A percentile compares a stretch with the other conserved stretches of the same genome.
Conservation (phyloP, 352 stramenopile genomes). For the Phytophthora palmivora region DNA sequence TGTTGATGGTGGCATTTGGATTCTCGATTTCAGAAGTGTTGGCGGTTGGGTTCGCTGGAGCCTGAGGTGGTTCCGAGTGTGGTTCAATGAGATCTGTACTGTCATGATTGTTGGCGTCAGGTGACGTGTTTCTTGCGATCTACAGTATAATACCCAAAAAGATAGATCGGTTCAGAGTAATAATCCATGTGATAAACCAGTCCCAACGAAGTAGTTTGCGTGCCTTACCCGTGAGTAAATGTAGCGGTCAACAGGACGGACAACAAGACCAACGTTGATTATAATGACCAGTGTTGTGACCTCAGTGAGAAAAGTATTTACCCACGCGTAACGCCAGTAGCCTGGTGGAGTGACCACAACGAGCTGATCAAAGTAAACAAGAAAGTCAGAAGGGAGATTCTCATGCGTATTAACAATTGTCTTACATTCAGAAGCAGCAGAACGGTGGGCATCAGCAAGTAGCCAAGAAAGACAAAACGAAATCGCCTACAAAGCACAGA, state of each 20-base stretch:
- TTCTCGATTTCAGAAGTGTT: background rate
- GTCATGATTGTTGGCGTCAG: conserved; percentile 7
- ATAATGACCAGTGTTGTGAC: conserved; percentile 55
- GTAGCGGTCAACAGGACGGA: conserved; percentile 60
- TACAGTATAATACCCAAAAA: background rate
- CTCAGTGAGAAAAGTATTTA: conserved; percentile 60
- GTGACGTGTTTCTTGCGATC: conserved; percentile 23
- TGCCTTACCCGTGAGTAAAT: conserved; percentile 48
- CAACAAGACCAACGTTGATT: conserved; percentile 44
- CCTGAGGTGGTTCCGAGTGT: background rate
- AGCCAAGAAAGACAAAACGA: conserved; percentile 61
- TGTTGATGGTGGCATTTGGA: no score
- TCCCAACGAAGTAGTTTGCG: background rate
- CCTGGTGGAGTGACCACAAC: conserved; percentile 60
- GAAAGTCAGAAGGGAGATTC: background rate
- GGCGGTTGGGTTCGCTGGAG: background rate
- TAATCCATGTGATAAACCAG: no score
- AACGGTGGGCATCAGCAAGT: conserved; percentile 61
- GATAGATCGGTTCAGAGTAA: background rate
- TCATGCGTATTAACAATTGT: background rate
- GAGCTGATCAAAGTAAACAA: conserved; percentile 39
- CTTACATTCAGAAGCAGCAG: conserved; percentile 66
- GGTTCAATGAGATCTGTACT: conserved; percentile 19
- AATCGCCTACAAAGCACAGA: conserved; percentile 44
- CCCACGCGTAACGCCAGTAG: conserved; percentile 69